These are phyloP conservation scores for Rhodotorula sp. DNA, from an alignment of 1,284 basidiomycete genomes.

Conservation along the genomic window DNA sequence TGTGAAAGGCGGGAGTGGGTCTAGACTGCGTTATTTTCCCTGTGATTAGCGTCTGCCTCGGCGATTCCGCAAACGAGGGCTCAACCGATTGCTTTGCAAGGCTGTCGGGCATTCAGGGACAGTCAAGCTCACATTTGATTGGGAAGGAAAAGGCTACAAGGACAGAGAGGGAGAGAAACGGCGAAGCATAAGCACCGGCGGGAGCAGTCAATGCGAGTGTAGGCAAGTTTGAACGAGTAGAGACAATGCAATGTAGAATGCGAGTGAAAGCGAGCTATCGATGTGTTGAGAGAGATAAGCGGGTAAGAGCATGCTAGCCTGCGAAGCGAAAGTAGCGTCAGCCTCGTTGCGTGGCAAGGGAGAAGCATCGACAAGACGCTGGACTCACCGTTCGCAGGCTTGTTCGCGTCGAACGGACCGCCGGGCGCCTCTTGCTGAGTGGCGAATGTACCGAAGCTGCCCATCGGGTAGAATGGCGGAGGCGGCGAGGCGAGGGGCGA, in stretches of 20 bases:
- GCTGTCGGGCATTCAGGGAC: too few relatives aligned
- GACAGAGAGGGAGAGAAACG: not conserved
- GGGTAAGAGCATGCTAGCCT: not conserved
- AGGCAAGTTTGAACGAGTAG: not conserved
- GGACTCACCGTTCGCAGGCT: not conserved
- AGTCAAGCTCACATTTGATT: too few relatives aligned
- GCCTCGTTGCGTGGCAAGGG: not conserved
- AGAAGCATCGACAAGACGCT: not conserved
- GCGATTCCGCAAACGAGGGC: too few relatives aligned
- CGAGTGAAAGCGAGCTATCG: too few relatives aligned
- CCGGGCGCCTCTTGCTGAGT: conserved; percentile 1
- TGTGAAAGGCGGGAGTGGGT: too few relatives aligned
- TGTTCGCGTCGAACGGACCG: not conserved
- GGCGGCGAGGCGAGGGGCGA: conserved; percentile 6
- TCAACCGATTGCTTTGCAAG: too few relatives aligned
- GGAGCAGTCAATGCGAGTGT: not conserved
- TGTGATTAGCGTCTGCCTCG: too few relatives aligned
- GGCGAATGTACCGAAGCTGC: not conserved
- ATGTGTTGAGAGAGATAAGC: too few relatives aligned
- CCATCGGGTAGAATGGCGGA: not conserved
- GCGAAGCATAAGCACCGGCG: not conserved
- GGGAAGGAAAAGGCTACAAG: not conserved
- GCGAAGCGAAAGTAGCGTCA: not conserved
- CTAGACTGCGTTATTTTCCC: too few relatives aligned
- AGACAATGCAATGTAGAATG: too few relatives aligned